phyloP scores from a whole-genome alignment of 2,329 filamentous ascomycete genomes.

The Westerdykella aurantiaca region DNA sequence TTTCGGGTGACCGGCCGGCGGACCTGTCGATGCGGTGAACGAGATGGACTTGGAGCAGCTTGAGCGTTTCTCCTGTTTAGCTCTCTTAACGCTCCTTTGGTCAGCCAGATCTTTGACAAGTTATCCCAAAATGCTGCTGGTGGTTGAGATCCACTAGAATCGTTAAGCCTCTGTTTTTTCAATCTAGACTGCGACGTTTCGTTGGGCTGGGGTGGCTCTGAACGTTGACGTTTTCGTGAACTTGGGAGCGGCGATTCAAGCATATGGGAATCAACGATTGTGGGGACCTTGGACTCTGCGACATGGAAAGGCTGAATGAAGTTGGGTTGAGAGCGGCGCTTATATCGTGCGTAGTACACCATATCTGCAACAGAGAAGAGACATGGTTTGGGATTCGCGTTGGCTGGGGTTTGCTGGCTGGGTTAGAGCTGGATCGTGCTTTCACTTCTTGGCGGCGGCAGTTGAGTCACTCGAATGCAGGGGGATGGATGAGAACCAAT shows the following conservation, averaged over 20 bases:
- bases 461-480: constrained; percentile 2
- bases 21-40: too few relatives aligned
- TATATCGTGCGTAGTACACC: constrained; percentile 4
- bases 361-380: constrained; percentile 3
- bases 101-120: constrained; percentile 18
- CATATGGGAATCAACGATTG: constrained; percentile 9
- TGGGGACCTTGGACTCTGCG: constrained; percentile 2
- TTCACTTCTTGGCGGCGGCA: constrained; percentile 4
- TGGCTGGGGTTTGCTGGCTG: background rate
- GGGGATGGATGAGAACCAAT: background rate
- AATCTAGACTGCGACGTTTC: constrained; percentile 8
- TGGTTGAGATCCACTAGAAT: constrained; percentile 8
- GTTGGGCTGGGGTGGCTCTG: constrained; percentile 6
- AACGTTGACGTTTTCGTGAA: constrained; percentile 10
- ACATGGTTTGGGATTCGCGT: background rate
- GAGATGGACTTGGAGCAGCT: constrained; percentile 9
- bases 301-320: constrained; percentile 3
- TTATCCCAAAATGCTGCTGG: constrained; percentile 15
- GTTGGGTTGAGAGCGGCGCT: constrained; percentile 7
- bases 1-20: too few relatives aligned
- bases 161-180: constrained; percentile 6
- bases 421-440: constrained; percentile 2
- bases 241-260: constrained; percentile 6
- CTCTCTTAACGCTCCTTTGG: constrained; percentile 15
- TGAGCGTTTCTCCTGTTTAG: constrained; percentile 13